These are phyloP conservation scores for Trifolium fragiferum DNA, from an alignment of 306 rosid species.

Conservation along the genomic window DNA sequence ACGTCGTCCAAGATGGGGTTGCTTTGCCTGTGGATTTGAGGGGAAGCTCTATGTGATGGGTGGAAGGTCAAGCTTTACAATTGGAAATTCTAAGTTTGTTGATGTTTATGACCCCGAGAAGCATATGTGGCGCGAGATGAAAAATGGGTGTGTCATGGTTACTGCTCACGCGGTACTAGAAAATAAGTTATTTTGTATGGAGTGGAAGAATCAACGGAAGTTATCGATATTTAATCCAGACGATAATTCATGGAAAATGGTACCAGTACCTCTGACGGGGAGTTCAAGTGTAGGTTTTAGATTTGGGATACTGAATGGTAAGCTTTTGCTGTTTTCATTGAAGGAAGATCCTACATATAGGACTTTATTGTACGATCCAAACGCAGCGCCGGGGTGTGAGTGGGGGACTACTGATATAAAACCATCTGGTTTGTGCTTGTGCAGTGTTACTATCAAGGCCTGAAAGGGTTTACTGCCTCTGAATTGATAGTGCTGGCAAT, in stretches of 20 bases:
- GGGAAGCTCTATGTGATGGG: slow-evolving; percentile 98
- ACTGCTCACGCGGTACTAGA: slow-evolving; percentile 86
- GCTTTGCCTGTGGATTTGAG: slow-evolving; percentile 87
- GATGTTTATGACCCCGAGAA: slow-evolving; percentile 77
- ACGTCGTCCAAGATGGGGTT: slow-evolving; percentile 95
- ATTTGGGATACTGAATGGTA: slow-evolving; percentile 75
- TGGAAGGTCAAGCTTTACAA: slow-evolving; percentile 93
- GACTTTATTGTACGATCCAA: slow-evolving; percentile 87
- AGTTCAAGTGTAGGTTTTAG: slow-evolving; percentile 75
- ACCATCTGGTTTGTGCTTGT: slow-evolving; percentile 84
- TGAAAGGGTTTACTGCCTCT: slow-evolving; percentile 44
- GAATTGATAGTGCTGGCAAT: slow-evolving; percentile 16
- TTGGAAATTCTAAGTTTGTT: slow-evolving; percentile 87
- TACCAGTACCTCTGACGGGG: slow-evolving; percentile 80
- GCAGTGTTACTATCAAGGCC: slow-evolving; percentile 80
- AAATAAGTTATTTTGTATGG: slow-evolving; percentile 87
- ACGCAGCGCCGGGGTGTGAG: slow-evolving; percentile 74
- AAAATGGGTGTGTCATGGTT: slow-evolving; percentile 98
- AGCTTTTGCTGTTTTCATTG: slow-evolving; percentile 71
- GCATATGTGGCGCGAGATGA: slow-evolving; percentile 84
- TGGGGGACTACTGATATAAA: slow-evolving; percentile 79
- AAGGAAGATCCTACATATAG: slow-evolving; percentile 61
- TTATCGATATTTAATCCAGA: slow-evolving; percentile 73
- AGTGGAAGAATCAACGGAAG: slow-evolving; percentile 96
- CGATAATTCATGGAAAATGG: slow-evolving; percentile 82